Percentiles rank a stretch among this genome's conserved stretches.
Conservation (phyloP, 2,329 filamentous ascomycete species). For the Xylariaceae sp. region DNA sequence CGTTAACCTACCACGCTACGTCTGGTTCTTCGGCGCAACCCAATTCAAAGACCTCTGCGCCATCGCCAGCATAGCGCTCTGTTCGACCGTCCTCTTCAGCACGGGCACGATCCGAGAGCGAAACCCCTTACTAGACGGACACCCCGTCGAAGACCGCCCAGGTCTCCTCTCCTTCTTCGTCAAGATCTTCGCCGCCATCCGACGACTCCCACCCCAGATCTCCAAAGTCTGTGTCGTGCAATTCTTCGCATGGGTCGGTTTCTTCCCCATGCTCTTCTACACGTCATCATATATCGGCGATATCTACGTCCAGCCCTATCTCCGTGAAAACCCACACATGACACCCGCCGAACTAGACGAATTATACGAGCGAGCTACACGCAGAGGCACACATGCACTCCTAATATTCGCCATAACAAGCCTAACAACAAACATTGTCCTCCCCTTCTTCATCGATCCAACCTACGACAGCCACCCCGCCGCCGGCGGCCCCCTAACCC, state of each 20-base stretch:
- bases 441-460: conserved; percentile 81
- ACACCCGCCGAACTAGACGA: conserved; percentile 67
- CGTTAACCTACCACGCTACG: conserved; percentile 64
- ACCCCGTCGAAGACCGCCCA: conserved; percentile 52
- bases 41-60: conserved; percentile 92
- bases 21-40: conserved; percentile 77
- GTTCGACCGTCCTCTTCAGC: conserved; percentile 64
- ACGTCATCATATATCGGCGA: conserved; percentile 91
- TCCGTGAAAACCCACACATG: conserved; percentile 73
- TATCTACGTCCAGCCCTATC: conserved; percentile 80
- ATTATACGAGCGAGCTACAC: conserved; percentile 78
- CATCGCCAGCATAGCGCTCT: conserved; percentile 71
- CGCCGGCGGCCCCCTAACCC: conserved; percentile 30
- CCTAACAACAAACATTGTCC: conserved; percentile 70
- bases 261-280: conserved; percentile 95
- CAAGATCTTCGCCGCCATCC: conserved; percentile 70
- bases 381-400: conserved; percentile 82
- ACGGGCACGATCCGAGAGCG: conserved; percentile 67
- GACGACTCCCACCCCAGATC: conserved; percentile 74
- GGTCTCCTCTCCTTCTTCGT: conserved; percentile 76
- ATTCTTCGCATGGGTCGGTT: conserved; percentile 87
- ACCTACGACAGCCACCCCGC: conserved; percentile 57
- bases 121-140: conserved; percentile 69
- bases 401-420: conserved; percentile 85
- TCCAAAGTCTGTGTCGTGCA: conserved; percentile 75